phyloP scores from a whole-genome alignment of 1,284 basidiomycete species.

The Irpex lacteus region DNA sequence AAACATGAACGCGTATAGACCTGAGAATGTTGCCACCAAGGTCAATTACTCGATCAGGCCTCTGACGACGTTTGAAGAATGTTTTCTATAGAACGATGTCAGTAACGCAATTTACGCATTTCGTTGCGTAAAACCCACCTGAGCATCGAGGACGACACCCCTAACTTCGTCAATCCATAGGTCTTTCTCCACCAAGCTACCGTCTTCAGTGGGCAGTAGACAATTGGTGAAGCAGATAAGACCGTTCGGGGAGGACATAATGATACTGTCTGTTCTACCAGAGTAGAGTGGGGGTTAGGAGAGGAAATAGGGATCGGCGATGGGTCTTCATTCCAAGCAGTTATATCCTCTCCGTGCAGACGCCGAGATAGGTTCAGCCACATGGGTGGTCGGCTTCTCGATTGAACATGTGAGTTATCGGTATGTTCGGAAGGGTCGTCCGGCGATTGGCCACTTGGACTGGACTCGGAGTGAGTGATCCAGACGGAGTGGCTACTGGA shows the following conservation, averaged over 20 bases:
- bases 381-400: background rate
- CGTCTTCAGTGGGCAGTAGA: conserved; percentile 72
- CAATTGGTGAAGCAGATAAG: conserved; percentile 87
- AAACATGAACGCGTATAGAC: conserved; percentile 30
- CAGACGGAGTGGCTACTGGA: background rate
- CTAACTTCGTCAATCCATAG: conserved; percentile 74
- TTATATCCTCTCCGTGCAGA: background rate
- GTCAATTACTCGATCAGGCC: conserved; percentile 64
- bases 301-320: background rate
- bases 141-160: conserved; percentile 70
- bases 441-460: background rate
- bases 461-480: background rate
- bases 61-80: conserved; percentile 59
- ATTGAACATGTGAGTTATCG: background rate
- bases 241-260: conserved; percentile 49
- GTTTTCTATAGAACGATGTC: conserved; percentile 43
- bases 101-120: background rate
- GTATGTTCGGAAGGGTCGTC: background rate
- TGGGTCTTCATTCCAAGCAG: background rate
- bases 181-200: conserved; percentile 64
- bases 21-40: conserved; percentile 73
- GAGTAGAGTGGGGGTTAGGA: conserved; percentile 3
- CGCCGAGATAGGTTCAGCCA: background rate
- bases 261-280: background rate
- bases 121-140: conserved; percentile 39